Evolutionary conservation across 495 filamentous ascomycete species (phyloP).

Genomic region (Oidiodendron maius): DNA sequence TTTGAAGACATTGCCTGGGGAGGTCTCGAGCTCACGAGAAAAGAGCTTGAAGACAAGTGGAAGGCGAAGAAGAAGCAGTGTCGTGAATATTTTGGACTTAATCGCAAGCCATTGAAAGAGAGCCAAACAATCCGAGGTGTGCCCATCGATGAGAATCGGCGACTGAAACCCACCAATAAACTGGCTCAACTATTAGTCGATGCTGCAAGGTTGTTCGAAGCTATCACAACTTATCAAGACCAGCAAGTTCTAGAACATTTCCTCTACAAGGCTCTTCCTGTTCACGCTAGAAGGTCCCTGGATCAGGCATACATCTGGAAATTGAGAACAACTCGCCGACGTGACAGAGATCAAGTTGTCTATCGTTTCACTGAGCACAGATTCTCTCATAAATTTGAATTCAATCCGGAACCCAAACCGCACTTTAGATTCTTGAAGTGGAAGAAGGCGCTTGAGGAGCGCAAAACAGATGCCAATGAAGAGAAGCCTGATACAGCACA

Average conservation of each 20-base stretch:
- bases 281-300: background rate
- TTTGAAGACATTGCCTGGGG: too few relatives aligned
- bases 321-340: background rate
- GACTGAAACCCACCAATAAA: background rate
- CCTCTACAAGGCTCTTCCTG: background rate
- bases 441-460: too few relatives aligned
- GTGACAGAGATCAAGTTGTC: slow-evolving; percentile 1
- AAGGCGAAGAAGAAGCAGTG: background rate
- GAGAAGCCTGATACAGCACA: too few relatives aligned
- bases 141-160: background rate
- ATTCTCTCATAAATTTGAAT: slow-evolving; percentile 1
- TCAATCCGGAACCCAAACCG: background rate
- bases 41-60: background rate
- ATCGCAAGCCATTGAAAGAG: background rate
- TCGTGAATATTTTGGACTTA: background rate
- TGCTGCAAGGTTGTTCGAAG: background rate
- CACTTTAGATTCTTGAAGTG: too few relatives aligned
- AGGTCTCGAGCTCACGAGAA: too few relatives aligned
- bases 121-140: background rate
- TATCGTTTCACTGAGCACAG: background rate
- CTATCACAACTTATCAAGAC: background rate
- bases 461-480: too few relatives aligned
- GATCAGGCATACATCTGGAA: background rate
- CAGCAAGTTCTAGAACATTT: background rate
- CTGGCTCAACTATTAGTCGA: slow-evolving; percentile 2